Conservation (phyloP, 148 eudicot genomes). For the Arbutus unedo region DNA sequence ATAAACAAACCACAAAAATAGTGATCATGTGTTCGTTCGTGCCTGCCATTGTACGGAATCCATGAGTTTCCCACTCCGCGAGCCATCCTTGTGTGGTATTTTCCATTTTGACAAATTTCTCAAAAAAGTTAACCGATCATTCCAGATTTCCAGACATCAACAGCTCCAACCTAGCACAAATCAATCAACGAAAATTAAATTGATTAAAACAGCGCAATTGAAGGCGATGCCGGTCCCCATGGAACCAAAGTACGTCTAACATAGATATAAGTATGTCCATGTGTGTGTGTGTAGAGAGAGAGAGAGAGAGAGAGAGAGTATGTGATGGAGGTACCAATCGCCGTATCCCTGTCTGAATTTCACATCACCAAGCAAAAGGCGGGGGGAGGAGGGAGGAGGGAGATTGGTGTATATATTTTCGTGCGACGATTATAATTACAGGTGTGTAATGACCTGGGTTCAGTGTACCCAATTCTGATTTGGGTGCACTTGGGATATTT, state of each 20-base stretch:
- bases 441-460: no score
- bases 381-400: not conserved
- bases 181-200: not conserved
- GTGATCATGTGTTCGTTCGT: not conserved
- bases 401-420: no score
- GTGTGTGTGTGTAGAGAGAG: not conserved
- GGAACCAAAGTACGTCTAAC: not conserved
- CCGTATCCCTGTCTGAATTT: not conserved
- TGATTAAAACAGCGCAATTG: not conserved
- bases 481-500: not conserved
- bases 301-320: not conserved
- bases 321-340: not conserved
- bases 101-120: conserved; percentile 32
- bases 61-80: conserved; percentile 66
- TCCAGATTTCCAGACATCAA: conserved; percentile 15
- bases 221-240: not conserved
- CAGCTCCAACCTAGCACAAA: not conserved
- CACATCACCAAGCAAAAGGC: not conserved
- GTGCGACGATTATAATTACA: no score
- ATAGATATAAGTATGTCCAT: not conserved
- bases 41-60: conserved; percentile 71
- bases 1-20: not conserved
- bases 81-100: conserved; percentile 28
- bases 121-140: not conserved
- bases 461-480: not conserved